A percentile compares a stretch with the other conserved stretches of the same genome.
These are phyloP conservation scores for Neonectria sp. DNA, from an alignment of 2,329 filamentous ascomycete species.

Conservation along the genomic window DNA sequence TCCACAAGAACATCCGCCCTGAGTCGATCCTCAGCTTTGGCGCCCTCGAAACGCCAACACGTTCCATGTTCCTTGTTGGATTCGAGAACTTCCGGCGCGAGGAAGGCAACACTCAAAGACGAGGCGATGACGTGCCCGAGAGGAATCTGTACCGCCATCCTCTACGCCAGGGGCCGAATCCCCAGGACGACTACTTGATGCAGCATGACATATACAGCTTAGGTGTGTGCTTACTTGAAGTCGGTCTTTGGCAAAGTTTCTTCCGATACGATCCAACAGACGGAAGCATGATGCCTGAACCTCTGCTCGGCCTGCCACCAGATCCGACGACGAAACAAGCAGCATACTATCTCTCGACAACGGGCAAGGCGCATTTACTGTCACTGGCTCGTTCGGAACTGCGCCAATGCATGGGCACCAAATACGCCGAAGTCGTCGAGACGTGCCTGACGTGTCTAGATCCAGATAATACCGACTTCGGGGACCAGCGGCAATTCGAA, in stretches of 20 bases:
- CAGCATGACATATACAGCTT: constrained; percentile 71
- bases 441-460: constrained; percentile 55
- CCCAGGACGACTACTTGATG: constrained; percentile 61
- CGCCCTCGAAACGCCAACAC: not conserved
- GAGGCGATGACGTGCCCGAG: constrained; percentile 53
- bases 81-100: constrained; percentile 38
- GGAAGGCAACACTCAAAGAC: constrained; percentile 27
- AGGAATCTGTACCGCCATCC: constrained; percentile 67
- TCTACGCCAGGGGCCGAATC: constrained; percentile 58
- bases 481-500: constrained; percentile 38
- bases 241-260: constrained; percentile 62
- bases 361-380: constrained; percentile 29
- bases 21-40: constrained; percentile 15
- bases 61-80: constrained; percentile 6
- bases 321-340: not conserved
- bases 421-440: constrained; percentile 49
- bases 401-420: constrained; percentile 46
- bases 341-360: not conserved
- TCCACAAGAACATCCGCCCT: constrained; percentile 25
- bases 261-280: constrained; percentile 37
- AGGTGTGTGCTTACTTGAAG: constrained; percentile 67
- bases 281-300: not conserved
- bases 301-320: not conserved
- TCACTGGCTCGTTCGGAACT: constrained; percentile 33
- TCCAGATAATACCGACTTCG: constrained; percentile 47